A percentile compares a stretch with the other conserved stretches of the same genome.
phyloP scores from a whole-genome alignment of 1,139 yeast genomes.

The Candida sanyaensis region DNA sequence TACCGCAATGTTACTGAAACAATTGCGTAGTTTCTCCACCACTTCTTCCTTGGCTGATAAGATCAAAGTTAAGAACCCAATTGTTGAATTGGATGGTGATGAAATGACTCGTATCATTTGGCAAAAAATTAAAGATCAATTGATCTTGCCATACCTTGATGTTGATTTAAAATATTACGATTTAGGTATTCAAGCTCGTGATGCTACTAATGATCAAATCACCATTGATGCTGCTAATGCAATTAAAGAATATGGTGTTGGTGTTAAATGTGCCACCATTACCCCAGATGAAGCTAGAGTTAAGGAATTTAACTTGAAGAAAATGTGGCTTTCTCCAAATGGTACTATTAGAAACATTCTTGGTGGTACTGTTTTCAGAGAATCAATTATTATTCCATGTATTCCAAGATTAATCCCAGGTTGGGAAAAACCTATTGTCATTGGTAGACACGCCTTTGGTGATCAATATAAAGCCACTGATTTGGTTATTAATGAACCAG shows the following conservation, averaged over 20 bases:
- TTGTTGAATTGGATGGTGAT: constrained; percentile 84
- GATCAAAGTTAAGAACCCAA: constrained; percentile 68
- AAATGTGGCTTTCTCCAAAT: constrained; percentile 87
- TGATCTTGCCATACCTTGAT: constrained; percentile 70
- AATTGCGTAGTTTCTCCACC: constrained; percentile 25
- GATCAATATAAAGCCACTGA: constrained; percentile 86
- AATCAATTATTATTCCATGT: constrained; percentile 75
- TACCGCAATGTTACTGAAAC: constrained; percentile 13
- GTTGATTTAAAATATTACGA: constrained; percentile 77
- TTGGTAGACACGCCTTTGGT: constrained; percentile 86
- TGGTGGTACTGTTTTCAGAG: constrained; percentile 85
- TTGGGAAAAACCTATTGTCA: constrained; percentile 81
- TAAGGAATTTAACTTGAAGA: constrained; percentile 68
- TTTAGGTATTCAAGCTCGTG: constrained; percentile 70
- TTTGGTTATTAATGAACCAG: constrained; percentile 66
- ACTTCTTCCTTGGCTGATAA: constrained; percentile 38
- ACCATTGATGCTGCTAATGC: constrained; percentile 79
- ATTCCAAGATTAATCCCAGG: constrained; percentile 76
- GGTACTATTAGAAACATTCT: constrained; percentile 82
- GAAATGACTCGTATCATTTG: constrained; percentile 87
- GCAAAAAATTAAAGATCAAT: constrained; percentile 69
- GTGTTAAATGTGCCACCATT: constrained; percentile 83
- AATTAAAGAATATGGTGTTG: constrained; percentile 74
- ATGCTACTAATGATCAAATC: constrained; percentile 69
- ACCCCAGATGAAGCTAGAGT: constrained; percentile 86